Evolutionary conservation across 768 basidiomycete genomes (phyloP).

Genomic region (Lyophyllum shimeji): DNA sequence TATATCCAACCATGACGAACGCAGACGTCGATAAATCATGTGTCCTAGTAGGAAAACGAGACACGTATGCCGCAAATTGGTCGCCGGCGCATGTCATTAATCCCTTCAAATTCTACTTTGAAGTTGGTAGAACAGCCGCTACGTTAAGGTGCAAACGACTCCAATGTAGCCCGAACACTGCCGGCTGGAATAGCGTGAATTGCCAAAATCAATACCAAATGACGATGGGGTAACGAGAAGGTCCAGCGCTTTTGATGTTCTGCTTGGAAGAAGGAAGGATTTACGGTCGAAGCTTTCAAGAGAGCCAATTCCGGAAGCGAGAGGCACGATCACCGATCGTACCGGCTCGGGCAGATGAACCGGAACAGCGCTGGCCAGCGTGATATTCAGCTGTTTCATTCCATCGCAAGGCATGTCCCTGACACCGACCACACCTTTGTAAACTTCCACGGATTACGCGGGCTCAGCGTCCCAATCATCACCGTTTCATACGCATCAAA

Average conservation of each 20-base stretch:
- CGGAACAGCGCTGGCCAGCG: background rate
- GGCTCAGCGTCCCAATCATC: background rate
- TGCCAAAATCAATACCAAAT: background rate
- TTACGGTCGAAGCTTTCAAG: conserved; percentile 2
- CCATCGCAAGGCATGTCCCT: background rate
- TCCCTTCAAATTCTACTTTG: too few species aligned
- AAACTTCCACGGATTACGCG: conserved; percentile 3
- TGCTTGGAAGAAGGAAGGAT: background rate
- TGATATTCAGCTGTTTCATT: background rate
- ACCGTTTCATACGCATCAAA: background rate
- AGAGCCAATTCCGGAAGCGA: background rate
- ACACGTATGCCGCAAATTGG: too few species aligned
- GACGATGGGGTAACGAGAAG: background rate
- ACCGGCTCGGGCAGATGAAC: background rate
- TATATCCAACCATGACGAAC: too few species aligned
- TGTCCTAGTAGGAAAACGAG: too few species aligned
- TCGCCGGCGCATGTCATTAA: too few species aligned
- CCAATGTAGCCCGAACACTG: background rate
- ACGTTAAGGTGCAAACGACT: too few species aligned
- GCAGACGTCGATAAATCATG: too few species aligned
- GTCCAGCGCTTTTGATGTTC: background rate
- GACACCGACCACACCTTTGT: background rate
- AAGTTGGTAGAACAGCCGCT: too few species aligned
- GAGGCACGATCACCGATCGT: conserved; percentile 7
- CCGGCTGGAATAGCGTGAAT: background rate